A percentile compares a stretch with the other conserved stretches of the same genome.
Evolutionary conservation across 768 basidiomycete species (phyloP).

Genomic region (Paxillus involutus): DNA sequence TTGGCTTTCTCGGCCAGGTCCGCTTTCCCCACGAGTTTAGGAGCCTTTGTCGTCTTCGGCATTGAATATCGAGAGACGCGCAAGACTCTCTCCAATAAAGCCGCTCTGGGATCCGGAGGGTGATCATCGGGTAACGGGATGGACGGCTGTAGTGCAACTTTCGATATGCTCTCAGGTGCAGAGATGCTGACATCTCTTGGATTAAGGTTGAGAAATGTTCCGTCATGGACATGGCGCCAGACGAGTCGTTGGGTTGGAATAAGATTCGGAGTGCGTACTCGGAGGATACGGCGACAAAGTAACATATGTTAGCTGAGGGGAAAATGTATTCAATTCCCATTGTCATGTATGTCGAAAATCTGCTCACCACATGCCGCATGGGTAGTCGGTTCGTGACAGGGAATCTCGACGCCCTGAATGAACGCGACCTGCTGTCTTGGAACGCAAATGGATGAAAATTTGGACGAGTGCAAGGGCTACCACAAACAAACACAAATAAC

Average conservation of each 20-base stretch:
- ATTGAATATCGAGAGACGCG: slow-evolving; percentile 28
- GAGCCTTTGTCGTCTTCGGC: slow-evolving; percentile 16
- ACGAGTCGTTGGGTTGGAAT: slow-evolving; percentile 20
- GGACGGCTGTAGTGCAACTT: slow-evolving; percentile 2
- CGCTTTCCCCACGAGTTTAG: slow-evolving; percentile 9
- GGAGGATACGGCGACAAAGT: slow-evolving; percentile 62
- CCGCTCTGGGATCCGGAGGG: slow-evolving; percentile 7
- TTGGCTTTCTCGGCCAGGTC: slow-evolving; percentile 14
- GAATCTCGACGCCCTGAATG: slow-evolving; percentile 26
- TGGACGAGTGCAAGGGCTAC: slow-evolving; percentile 9
- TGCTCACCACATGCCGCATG: slow-evolving; percentile 60
- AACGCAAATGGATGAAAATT: slow-evolving; percentile 23
- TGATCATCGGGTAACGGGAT: neutral
- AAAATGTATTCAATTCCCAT: neutral
- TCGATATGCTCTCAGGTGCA: slow-evolving; percentile 13
- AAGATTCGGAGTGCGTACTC: slow-evolving; percentile 42
- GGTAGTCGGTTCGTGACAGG: slow-evolving; percentile 26
- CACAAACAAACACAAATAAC: slow-evolving; percentile 28
- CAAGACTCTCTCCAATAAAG: slow-evolving; percentile 25
- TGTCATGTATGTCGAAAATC: neutral
- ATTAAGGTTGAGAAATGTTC: slow-evolving; percentile 8
- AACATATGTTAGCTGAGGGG: slow-evolving; percentile 71
- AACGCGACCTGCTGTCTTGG: slow-evolving; percentile 22
- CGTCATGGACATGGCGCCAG: slow-evolving; percentile 17
- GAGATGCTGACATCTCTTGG: slow-evolving; percentile 11